Conservation (phyloP, 129 eudicot species). For the Heracleum sosnowskyi region DNA sequence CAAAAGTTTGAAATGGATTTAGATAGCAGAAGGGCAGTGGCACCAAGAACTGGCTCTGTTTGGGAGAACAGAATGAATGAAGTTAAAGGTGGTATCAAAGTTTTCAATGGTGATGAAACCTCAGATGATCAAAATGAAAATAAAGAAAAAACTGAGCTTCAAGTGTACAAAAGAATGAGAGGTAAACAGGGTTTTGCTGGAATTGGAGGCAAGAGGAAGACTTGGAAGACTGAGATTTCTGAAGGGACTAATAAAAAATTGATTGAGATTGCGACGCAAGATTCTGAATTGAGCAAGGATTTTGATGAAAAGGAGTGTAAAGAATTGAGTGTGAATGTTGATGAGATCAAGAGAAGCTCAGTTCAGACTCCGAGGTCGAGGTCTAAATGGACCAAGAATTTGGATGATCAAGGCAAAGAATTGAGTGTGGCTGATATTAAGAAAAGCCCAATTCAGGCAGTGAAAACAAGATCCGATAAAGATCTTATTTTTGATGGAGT, state of each 20-base stretch:
- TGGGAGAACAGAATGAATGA: constrained; percentile 77
- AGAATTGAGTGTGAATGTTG: constrained; percentile 34
- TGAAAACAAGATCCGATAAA: constrained; percentile 26
- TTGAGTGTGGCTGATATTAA: constrained; percentile 21
- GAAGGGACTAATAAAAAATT: constrained; percentile 33
- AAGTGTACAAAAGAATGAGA: constrained; percentile 27
- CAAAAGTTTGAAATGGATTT: constrained; percentile 30
- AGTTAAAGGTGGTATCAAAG: constrained; percentile 58
- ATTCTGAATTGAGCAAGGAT: constrained; percentile 44
- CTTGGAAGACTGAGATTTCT: constrained; percentile 67
- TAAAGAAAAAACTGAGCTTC: constrained; percentile 2
- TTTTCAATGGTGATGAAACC: constrained; percentile 35
- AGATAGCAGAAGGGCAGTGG: constrained; percentile 32
- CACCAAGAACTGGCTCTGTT: constrained; percentile 52
- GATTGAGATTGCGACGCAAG: constrained; percentile 48
- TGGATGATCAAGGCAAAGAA: constrained; percentile 5
- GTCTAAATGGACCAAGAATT: constrained; percentile 14
- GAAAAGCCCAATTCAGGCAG: constrained; percentile 37
- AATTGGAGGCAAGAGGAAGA: constrained; percentile 50
- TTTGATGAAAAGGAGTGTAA: constrained; percentile 32
- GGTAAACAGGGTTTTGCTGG: constrained; percentile 40
- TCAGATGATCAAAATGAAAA: constrained; percentile 10
- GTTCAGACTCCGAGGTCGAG: constrained; percentile 18
- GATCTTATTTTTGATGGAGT: not conserved
- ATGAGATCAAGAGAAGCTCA: constrained; percentile 33